Evolutionary conservation across 257 asterid species (phyloP), one percentile per base, ranked within the genome.

Genomic region (Vinca minor): DNA sequence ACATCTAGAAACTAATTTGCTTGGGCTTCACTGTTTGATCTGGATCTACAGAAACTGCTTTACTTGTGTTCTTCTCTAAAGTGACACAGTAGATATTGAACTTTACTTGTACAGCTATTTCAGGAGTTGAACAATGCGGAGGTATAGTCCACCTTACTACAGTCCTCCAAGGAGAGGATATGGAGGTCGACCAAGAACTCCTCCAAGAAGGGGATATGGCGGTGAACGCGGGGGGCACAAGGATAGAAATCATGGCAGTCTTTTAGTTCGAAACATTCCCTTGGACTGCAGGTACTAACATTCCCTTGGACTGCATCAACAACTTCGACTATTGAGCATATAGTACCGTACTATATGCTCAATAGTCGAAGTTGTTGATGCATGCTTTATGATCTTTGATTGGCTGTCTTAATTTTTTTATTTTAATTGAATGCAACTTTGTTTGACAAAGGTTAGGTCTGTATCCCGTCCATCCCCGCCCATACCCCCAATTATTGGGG

Each of bases 91-190:
- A 28, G 61, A 31, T 23, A 5, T 21, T 17, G 5, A 31, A 29
- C 2, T 17, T 56, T 15, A 31, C 41, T 17, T 3, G 0, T 0
- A 29, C 17, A 23, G 1, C 41, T 31, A 1, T 34, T 54, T 34
- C 20, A 64, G 74, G 63, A 35, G 31, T n/a, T 58, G 45, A 61
- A 65, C 11, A 45, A 74, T 74, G 78, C 70, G 64, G 67, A 69
- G 78, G 68, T 68, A 74, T 28, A 74, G 78, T 35, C 71, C 78
- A 58, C 67, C 64, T 1, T 74, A 74, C 49, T 32, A 63, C 63
- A 69, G 74, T 68, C 78, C 78, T 48, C 74, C 78, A 42, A 74
- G 78, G 59, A 74, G 78, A 61, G 78, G 78, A 50, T 74, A 74
- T 59, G 74, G 78, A 34, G 68, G 78, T 57, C 71, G 78, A 70